Percentiles rank a stretch among this genome's conserved stretches.
These are phyloP conservation scores for Heracleum sosnowskyi DNA, from an alignment of 129 eudicot genomes.

Conservation along the genomic window DNA sequence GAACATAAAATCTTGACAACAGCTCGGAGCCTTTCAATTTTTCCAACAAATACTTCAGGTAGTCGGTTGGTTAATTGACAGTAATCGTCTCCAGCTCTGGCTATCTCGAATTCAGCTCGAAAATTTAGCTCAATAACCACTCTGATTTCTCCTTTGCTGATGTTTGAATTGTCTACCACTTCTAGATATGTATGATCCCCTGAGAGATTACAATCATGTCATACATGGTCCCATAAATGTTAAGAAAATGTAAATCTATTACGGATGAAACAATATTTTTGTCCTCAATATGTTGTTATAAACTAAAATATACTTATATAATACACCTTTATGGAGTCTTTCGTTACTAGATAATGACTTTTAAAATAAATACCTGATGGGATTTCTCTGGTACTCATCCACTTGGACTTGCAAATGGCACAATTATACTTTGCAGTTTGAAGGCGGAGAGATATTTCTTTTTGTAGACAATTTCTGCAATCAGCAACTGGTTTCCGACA, in stretches of 20 bases:
- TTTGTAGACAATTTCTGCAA: slow-evolving; percentile 46
- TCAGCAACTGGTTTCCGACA: slow-evolving; percentile 28
- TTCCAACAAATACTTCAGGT: slow-evolving; percentile 57
- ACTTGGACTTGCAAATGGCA: slow-evolving; percentile 63
- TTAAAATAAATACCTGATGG: slow-evolving; percentile 47
- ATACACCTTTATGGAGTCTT: background rate
- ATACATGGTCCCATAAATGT: background rate
- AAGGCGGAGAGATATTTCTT: slow-evolving; percentile 33
- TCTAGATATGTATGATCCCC: slow-evolving; percentile 67
- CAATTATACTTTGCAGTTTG: slow-evolving; percentile 34
- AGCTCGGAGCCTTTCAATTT: slow-evolving; percentile 38
- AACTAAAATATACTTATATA: background rate
- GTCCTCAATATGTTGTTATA: background rate
- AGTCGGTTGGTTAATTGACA: slow-evolving; percentile 27
- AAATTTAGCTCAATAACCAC: slow-evolving; percentile 59
- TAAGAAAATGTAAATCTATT: background rate
- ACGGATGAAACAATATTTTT: background rate
- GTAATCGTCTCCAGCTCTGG: slow-evolving; percentile 49
- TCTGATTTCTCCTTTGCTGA: slow-evolving; percentile 38
- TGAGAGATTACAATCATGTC: slow-evolving; percentile 9
- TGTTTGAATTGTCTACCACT: slow-evolving; percentile 42
- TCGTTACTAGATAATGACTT: background rate
- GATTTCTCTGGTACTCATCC: slow-evolving; percentile 39
- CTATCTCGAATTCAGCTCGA: slow-evolving; percentile 57
- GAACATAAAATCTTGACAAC: slow-evolving; percentile 48